A percentile compares a stretch with the other conserved stretches of the same genome.
These are phyloP conservation scores for Pichia sp. DNA, from an alignment of 1,139 yeast species.

Conservation along the genomic window DNA sequence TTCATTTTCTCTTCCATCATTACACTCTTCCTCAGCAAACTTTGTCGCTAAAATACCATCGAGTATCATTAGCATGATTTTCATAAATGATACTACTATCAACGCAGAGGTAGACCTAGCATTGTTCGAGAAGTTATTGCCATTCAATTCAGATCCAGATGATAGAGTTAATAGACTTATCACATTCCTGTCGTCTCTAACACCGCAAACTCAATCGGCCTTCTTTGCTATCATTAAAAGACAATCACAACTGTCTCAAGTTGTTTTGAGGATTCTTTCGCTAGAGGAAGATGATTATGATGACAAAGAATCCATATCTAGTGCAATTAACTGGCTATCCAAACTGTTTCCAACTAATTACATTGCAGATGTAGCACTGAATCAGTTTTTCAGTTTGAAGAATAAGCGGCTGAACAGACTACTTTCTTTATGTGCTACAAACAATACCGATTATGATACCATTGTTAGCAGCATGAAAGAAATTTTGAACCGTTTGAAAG, in stretches of 20 bases:
- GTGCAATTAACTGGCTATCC: conserved; percentile 59
- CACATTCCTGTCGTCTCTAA: conserved; percentile 40
- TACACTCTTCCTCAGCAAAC: conserved; percentile 14
- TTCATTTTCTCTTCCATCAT: conserved; percentile 18
- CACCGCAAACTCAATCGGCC: conserved; percentile 54
- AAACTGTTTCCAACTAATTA: conserved; percentile 44
- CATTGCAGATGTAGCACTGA: conserved; percentile 42
- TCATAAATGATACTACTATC: conserved; percentile 65
- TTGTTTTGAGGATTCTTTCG: conserved; percentile 32
- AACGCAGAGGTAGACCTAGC: conserved; percentile 61
- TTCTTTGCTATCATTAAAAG: conserved; percentile 63
- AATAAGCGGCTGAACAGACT: conserved; percentile 53
- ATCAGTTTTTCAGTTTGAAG: conserved; percentile 44
- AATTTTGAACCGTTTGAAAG: conserved; percentile 45
- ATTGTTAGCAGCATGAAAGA: conserved; percentile 58
- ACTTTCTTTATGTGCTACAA: conserved; percentile 45
- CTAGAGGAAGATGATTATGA: conserved; percentile 32
- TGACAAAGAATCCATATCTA: conserved; percentile 37
- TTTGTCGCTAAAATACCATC: conserved; percentile 58
- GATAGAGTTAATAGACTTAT: conserved; percentile 50
- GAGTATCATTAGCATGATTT: conserved; percentile 56
- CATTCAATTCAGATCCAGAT: conserved; percentile 36
- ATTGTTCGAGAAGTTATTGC: conserved; percentile 54
- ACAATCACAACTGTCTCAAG: conserved; percentile 52
- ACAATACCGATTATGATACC: conserved; percentile 54